Base-by-base conservation (phyloP, 345 rosid species). In the Eutrema yunnanense region DNA sequence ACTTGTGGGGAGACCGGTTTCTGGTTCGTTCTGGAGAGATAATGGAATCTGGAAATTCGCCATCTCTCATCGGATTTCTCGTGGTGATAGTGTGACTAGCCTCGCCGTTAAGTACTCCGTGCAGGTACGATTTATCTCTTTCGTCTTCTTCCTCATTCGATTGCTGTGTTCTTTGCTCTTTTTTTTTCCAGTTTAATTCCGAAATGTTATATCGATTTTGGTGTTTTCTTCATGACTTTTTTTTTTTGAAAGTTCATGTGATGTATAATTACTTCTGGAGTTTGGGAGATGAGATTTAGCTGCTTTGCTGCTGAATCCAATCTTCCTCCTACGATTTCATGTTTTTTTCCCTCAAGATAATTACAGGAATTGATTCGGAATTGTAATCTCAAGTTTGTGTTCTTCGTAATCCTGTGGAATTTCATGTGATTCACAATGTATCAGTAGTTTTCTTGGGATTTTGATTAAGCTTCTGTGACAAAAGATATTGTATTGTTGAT, bases 101-200 rank as follows among this genome's bases (percentile, higher is more conserved):
- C 97, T 90, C 42, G 94, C 97, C 22, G 96, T 89, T 4, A 93
- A 89, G 79, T 93, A 90, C 72, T 89, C 98, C 1, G 94, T 84
- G 67, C 98, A 94, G 90, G 98, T 93, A 69, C 41, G 19, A 10
- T 33, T 43, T 48, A 8, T 3, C 10, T 34, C 27, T 54, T 55
- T n/a, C 0, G 22, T 29, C 38, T 47, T 29, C 48, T 26, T 59
- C 44, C 30, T 8, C 44, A 16, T 33, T 19, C 27, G 29, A 48
- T 62, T 52, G 27, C 7, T 30, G 32, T 30, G 3, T 33, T 33
- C 6, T 33, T 16, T n/a, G n/a, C n/a, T 1, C 1, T 32, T 2
- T 8, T 50, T 33, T 53, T 48, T 19, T 12, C 16, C 62, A 59
- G 36, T n/a, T 57, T 13, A 13, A 2, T 26, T 54, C 1, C 4